Conservation (phyloP, 2,329 filamentous ascomycete species). For the Cercospora nicotianae region DNA sequence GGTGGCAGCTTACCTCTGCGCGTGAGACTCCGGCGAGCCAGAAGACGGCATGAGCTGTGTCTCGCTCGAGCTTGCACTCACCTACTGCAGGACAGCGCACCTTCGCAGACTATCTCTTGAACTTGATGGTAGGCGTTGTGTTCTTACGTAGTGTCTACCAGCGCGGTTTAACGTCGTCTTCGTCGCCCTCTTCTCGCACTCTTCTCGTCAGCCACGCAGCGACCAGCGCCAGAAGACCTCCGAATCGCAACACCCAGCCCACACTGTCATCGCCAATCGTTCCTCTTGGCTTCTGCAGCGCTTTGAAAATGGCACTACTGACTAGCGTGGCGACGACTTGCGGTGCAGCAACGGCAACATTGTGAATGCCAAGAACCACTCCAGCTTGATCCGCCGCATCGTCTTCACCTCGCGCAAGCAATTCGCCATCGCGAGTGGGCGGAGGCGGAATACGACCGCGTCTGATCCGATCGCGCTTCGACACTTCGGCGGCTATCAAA, state of each 20-base stretch:
- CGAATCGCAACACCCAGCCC: constrained; percentile 80
- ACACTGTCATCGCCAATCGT: constrained; percentile 83
- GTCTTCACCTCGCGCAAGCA: constrained; percentile 49
- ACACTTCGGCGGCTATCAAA: constrained; percentile 90
- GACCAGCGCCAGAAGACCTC: constrained; percentile 73
- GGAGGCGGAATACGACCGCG: constrained; percentile 50
- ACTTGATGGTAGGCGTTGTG: no score
- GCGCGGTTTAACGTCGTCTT: constrained; percentile 13
- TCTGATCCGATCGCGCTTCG: constrained; percentile 70
- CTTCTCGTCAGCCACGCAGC: constrained; percentile 54
- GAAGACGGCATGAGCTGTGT: no score
- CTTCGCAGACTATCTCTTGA: no score
- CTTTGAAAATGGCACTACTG: constrained; percentile 79
- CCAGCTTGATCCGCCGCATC: constrained; percentile 74
- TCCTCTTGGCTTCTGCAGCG: constrained; percentile 83
- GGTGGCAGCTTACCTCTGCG: no score
- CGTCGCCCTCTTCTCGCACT: constrained; percentile 25
- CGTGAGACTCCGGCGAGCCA: no score
- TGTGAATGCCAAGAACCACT: constrained; percentile 91
- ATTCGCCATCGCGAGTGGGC: constrained; percentile 37
- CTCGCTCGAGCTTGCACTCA: no score
- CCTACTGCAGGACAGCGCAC: no score
- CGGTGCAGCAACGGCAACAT: constrained; percentile 87
- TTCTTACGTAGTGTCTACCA: constrained; percentile 1
- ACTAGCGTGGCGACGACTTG: constrained; percentile 87